Percentiles rank a stretch among this genome's conserved stretches.
Evolutionary conservation across 129 eudicot genomes (phyloP).

Genomic region (Erigeron canadensis): DNA sequence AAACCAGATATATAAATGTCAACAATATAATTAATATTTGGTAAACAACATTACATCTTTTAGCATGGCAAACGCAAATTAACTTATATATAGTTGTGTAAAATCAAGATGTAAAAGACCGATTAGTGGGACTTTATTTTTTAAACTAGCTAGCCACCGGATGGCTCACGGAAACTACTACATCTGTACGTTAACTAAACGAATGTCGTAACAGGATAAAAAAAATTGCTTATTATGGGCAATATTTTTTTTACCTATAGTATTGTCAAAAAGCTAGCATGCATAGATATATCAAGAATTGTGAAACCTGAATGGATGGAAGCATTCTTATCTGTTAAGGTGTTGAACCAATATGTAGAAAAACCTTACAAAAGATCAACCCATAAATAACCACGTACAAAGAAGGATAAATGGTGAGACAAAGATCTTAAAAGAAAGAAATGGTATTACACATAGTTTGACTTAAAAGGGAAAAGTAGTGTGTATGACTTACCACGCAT

Average conservation of each 20-base stretch:
- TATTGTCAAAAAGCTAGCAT: constrained; percentile 22
- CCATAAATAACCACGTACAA: constrained; percentile 17
- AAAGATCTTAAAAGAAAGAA: constrained; percentile 16
- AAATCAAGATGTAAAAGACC: constrained; percentile 16
- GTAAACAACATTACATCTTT: constrained; percentile 16
- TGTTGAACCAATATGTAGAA: not conserved
- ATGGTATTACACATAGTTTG: constrained; percentile 16
- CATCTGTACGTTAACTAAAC: not conserved
- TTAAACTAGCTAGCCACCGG: too few species aligned
- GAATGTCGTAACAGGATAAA: constrained; percentile 16
- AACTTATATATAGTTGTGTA: constrained; percentile 16
- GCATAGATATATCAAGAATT: constrained; percentile 1
- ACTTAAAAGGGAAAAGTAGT: not conserved
- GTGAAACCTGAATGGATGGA: constrained; percentile 20
- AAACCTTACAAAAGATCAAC: constrained; percentile 6
- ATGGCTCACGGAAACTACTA: constrained; percentile 17
- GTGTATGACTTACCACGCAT: constrained; percentile 23
- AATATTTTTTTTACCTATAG: not conserved
- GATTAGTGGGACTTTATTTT: too few species aligned
- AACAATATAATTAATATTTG: not conserved
- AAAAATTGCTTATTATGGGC: constrained; percentile 20
- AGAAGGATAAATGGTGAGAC: not conserved
- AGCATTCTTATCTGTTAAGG: not conserved
- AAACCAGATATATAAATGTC: not conserved
- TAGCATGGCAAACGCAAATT: constrained; percentile 32